Base-by-base conservation (phyloP, 2,329 filamentous ascomycete species). In the Exophiala phaeomuriformis region DNA sequence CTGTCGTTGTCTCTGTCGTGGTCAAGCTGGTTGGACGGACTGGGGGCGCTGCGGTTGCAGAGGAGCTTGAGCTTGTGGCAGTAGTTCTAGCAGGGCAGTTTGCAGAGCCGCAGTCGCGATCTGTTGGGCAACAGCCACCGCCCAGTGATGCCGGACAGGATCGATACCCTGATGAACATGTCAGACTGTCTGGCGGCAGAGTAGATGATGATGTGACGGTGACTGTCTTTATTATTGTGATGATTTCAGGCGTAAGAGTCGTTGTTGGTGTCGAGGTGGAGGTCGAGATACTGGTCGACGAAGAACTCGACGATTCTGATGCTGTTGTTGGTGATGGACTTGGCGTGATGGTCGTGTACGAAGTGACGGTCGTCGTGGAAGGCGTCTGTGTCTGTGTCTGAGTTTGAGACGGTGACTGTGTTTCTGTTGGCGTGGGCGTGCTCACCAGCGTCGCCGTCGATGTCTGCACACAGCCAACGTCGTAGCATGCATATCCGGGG, bases 401-500 rank as follows among this genome's bases (percentile, higher is more conserved):
- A 19, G 19, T 19, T 19, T 19, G 19, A 19, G 19, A 19, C 19
- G 19, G 19, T 19, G 19, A 19, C 19, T 19, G 19, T 19, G 19
- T 19, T 19, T 19, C 19, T 19, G 19, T 19, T 19, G 19, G 19
- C 19, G 19, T 19, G 19, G 53, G 45, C 9, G 50, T 33, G 10
- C 58, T 52, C 19, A 55, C 46, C 19, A 61, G 37, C 1, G 61
- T 63, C 5, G 64, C 59, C 19, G 64, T 66, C 6, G 60, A 63
- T n/a, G 54, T 63, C 12, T 59, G 54, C 40, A 63, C 68, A 77
- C 81, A 84, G 50, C 80, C 81, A 55, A 75, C 71, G 48, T 73
- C 73, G 37, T 76, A 72, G 66, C 82, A 84, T 5, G 69, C 69
- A 63, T 79, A 83, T 0, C 78, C 80, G 3, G 80, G 79, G 35